Evolutionary conservation across 2,329 filamentous ascomycete genomes (phyloP), one percentile per base, ranked within the genome.

Genomic region (Pseudogymnoascus sp.): DNA sequence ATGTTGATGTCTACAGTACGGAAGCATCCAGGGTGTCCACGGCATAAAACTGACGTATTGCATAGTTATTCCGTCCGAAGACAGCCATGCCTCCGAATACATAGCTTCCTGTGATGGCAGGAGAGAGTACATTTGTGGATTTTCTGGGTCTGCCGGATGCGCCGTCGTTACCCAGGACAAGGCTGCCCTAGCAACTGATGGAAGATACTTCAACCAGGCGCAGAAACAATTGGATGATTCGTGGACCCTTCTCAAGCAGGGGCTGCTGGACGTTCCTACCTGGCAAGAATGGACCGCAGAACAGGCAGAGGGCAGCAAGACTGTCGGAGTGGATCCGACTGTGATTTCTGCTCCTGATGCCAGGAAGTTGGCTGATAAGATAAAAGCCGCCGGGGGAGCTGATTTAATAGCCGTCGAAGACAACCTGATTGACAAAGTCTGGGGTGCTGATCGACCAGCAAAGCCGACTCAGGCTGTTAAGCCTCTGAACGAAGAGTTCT

Each of bases 121-220:
- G 69, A 87, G 95, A 80, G 91, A 88, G 74, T 97, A 88, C 73
- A 96, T 99, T 70, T 93, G 87, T 66, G 93, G 95, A 26, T 99
- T 99, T 76, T 91, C 91, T 64, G 95, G 95, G 63, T 99, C 95
- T 9, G 93, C 95, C 47, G 95, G 95, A 64, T 96, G 91, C 67
- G 95, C 93, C 40, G 88, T 99, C 61, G 83, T 99, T 64, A 95
- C 93, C 2, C 83, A 85, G 60, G 87, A 91, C 61, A 93, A 93
- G 76, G 95, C 95, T 15, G 91, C 91, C 13, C 79, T 99, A 64
- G 91, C 95, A 11, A 99, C 95, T 31, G 95, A 99, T 74, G 95
- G 95, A 31, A 88, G 95, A 68, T 99, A 99, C 77, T 99, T 97
- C 82, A 97, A 96, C 78, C 95, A 99, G 76, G 95, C 95, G 26